Evolutionary conservation across 805 yeast genomes (phyloP).

Genomic region (Wickerhamomyces canadensis): DNA sequence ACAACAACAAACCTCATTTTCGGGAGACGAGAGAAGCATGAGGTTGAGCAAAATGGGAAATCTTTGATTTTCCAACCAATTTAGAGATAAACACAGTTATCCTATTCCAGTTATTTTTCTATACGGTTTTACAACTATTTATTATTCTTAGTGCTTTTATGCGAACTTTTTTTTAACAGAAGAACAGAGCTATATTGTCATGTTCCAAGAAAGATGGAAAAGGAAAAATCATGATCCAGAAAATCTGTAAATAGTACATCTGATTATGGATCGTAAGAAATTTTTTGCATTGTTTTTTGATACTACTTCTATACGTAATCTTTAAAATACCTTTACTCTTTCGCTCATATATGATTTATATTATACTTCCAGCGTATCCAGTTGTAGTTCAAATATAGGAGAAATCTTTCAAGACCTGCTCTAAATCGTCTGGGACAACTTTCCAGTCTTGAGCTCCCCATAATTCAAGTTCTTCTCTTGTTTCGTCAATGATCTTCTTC

Average conservation of each 20-base stretch:
- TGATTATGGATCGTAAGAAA: not conserved
- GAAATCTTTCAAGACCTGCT: constrained; percentile 3
- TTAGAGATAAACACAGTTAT: not conserved
- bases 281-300: not conserved
- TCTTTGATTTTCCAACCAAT: no score
- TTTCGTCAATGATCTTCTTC: constrained; percentile 7
- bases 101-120: not conserved
- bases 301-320: constrained; percentile 1
- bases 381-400: not conserved
- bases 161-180: not conserved
- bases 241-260: not conserved
- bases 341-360: not conserved
- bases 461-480: constrained; percentile 12
- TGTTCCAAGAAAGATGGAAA: not conserved
- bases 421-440: constrained; percentile 32
- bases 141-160: constrained; percentile 1
- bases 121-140: not conserved
- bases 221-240: not conserved
- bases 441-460: constrained; percentile 29
- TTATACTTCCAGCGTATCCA: not conserved
- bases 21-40: no score
- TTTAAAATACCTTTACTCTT: not conserved
- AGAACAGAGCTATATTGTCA: not conserved
- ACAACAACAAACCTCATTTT: no score
- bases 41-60: no score